Evolutionary conservation across 2,329 filamentous ascomycete genomes (phyloP).

Genomic region (Aspergillus alliaceus): DNA sequence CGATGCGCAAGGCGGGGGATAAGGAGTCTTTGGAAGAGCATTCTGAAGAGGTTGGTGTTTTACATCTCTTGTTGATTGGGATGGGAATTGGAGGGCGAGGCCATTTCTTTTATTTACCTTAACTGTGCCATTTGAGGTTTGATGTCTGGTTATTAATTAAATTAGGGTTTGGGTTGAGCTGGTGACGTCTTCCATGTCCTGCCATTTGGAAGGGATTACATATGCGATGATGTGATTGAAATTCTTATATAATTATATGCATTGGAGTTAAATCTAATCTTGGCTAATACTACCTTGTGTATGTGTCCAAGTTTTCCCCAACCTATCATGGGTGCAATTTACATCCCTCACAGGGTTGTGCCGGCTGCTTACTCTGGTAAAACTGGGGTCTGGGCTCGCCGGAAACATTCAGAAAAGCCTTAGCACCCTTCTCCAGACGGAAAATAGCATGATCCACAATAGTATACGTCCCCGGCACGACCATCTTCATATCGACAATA

Average conservation of each 20-base stretch:
- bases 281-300: too few relatives aligned
- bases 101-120: too few relatives aligned
- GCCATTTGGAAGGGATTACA: not conserved
- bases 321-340: slow-evolving; percentile 30
- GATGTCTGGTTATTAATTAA: too few relatives aligned
- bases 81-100: too few relatives aligned
- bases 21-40: not conserved
- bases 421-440: slow-evolving; percentile 34
- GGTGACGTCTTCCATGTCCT: not conserved
- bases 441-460: slow-evolving; percentile 38
- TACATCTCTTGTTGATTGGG: too few relatives aligned
- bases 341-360: slow-evolving; percentile 32
- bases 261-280: not conserved
- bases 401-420: slow-evolving; percentile 37
- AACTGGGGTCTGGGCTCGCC: slow-evolving; percentile 28
- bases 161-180: not conserved
- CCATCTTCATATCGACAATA: slow-evolving; percentile 34
- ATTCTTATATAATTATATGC: not conserved
- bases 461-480: slow-evolving; percentile 35
- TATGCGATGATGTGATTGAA: not conserved
- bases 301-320: not conserved
- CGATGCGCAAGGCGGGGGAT: not conserved
- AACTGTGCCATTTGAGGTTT: too few relatives aligned
- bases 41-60: too few relatives aligned
- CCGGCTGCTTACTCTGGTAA: slow-evolving; percentile 25